phyloP scores from a whole-genome alignment of 139 green algal genomes.

The Chlamydomonas eustigma region DNA sequence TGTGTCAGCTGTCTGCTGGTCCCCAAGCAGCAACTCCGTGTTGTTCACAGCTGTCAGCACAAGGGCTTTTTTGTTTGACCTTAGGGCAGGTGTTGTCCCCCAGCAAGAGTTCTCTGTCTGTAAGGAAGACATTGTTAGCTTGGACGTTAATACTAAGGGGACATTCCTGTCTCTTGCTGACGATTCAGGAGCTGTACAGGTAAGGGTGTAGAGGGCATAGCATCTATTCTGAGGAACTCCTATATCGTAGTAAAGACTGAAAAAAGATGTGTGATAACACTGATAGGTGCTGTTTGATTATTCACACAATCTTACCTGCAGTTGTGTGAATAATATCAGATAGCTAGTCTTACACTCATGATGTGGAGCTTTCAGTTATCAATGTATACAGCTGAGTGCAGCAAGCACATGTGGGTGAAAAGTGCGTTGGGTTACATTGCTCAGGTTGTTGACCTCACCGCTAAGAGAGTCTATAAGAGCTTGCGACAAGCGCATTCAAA shows the following conservation, averaged over 20 bases:
- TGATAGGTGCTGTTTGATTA: no score
- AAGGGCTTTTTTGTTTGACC: neutral
- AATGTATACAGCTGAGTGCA: no score
- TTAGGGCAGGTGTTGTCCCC: neutral
- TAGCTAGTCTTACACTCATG: no score
- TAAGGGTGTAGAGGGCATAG: no score
- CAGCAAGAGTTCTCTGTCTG: neutral
- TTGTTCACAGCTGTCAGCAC: neutral
- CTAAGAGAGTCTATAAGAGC: conserved; percentile 37
- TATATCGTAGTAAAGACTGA: no score
- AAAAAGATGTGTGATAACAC: no score
- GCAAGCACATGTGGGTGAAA: no score
- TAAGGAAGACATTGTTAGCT: neutral
- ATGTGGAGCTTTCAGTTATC: no score
- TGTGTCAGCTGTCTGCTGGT: neutral
- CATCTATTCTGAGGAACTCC: no score
- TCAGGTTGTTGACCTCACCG: conserved; percentile 16
- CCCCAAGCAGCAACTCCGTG: neutral
- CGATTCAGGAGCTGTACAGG: conserved; percentile 49
- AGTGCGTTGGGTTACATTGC: no score
- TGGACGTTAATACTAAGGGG: conserved; percentile 36
- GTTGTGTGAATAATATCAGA: no score
- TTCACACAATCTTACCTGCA: no score
- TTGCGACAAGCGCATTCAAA: conserved; percentile 51
- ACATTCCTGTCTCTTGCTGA: conserved; percentile 46